A percentile compares a stretch with the other conserved stretches of the same genome.
Conservation (phyloP, 2,329 filamentous ascomycete species). For the Xylariaceae sp. region DNA sequence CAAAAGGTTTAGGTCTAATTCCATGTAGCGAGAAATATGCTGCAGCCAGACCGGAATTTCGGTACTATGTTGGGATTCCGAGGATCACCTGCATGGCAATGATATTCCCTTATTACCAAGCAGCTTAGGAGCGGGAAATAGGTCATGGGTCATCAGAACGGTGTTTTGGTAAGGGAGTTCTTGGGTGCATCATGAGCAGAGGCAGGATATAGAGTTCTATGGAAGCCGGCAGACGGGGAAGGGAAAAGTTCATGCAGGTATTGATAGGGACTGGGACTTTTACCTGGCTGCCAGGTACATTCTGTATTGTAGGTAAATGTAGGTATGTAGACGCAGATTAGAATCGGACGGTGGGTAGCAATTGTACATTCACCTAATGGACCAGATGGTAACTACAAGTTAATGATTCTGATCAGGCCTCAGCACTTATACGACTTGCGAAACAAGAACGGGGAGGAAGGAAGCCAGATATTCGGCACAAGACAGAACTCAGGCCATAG, state of each 20-base stretch:
- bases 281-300: no score
- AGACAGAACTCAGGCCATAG: no score
- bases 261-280: background rate
- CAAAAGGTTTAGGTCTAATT: constrained; percentile 42
- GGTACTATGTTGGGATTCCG: background rate
- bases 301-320: no score
- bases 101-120: no score
- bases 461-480: no score
- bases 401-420: background rate
- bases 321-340: background rate
- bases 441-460: no score
- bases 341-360: background rate
- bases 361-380: background rate
- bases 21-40: constrained; percentile 31
- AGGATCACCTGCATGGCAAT: no score
- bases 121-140: background rate
- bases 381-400: background rate
- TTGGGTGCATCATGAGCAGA: background rate
- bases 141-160: background rate
- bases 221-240: background rate
- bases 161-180: background rate
- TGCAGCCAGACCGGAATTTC: background rate
- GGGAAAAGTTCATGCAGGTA: background rate
- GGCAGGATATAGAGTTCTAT: background rate
- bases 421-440: background rate